phyloP scores from a whole-genome alignment of 2,329 filamentous ascomycete genomes.

The Penicillium sp. region DNA sequence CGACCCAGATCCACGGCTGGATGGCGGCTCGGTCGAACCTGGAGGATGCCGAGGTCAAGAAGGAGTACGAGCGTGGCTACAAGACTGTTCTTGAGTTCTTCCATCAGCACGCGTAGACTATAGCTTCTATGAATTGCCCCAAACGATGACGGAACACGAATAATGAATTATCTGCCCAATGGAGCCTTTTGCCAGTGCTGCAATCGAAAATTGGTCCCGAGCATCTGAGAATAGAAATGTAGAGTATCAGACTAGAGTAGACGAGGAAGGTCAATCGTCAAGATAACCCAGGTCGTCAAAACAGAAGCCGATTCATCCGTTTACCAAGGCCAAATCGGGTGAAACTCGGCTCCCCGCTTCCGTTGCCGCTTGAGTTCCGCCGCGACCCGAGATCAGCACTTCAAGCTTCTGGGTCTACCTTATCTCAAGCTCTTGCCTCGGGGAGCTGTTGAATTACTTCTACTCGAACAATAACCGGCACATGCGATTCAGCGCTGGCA shows the following conservation, averaged over 20 bases:
- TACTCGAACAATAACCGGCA: background rate
- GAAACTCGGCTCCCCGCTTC: constrained; percentile 9
- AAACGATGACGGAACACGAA: background rate
- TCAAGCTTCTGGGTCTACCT: background rate
- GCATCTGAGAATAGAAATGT: background rate
- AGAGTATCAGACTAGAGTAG: too few species aligned
- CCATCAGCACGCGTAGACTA: constrained; percentile 37
- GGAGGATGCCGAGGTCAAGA: constrained; percentile 39
- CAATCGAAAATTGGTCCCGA: background rate
- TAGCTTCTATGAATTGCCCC: background rate
- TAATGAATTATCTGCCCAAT: background rate
- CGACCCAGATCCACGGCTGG: constrained; percentile 46
- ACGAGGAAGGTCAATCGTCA: background rate
- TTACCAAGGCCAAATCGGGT: background rate
- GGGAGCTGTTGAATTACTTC: background rate
- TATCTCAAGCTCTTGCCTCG: background rate
- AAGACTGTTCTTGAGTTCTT: constrained; percentile 42
- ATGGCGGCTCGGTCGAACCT: constrained; percentile 46
- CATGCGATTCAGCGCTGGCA: background rate
- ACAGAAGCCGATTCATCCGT: background rate
- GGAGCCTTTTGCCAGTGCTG: background rate
- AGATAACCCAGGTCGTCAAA: background rate
- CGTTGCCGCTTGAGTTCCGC: constrained; percentile 13
- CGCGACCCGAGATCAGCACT: constrained; percentile 15
- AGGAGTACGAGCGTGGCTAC: constrained; percentile 47